Evolutionary conservation across 108 stramenopile genomes (phyloP), one percentile per base, ranked within the genome.

Genomic region (Heterococcus sp.): DNA sequence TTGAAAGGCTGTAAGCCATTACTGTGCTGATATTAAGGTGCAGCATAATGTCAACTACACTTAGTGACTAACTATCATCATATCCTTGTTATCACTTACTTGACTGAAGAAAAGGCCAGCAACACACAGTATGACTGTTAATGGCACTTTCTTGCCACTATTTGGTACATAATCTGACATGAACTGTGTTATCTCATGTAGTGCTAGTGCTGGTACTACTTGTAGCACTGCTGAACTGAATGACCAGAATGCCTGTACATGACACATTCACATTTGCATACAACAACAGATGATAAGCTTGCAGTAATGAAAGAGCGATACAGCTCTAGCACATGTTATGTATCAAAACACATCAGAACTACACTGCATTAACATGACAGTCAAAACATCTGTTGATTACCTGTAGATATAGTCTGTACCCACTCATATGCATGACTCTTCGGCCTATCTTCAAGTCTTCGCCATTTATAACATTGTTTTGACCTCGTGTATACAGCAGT

Each of bases 161-260:
- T 35, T 72, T 30, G 72, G 11, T n/a, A 68, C 46, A 38, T 81
- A 67, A 39, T 31, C 68, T 27, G 72, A 71, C 79, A 81, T 81
- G 69, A 72, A 81, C 66, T 73, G 66, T 31, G 72, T 73, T 65
- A 81, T 72, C 37, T 63, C 14, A 65, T 70, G 67, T 5, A 81
- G 68, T 26, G 72, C 72, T 27, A 81, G 26, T 32, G 72, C 64
- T 29, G 79, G 69, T 30, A 64, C 35, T 27, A 81, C 38, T 66
- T 73, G 79, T 5, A 72, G 58, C n/a, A 72, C 8, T 29, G 72
- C 68, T 2, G 58, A 39, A 4, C 38, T 0, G 30, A 81, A 38
- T 38, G 72, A 65, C 3, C 35, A 34, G 32, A 72, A 4, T 5
- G 79, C 77, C 77, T 76, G 73, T 32, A 58, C 26, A 69, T 0